Conservation (phyloP, 306 rosid species). For the Psophocarpus tetragonolobus region DNA sequence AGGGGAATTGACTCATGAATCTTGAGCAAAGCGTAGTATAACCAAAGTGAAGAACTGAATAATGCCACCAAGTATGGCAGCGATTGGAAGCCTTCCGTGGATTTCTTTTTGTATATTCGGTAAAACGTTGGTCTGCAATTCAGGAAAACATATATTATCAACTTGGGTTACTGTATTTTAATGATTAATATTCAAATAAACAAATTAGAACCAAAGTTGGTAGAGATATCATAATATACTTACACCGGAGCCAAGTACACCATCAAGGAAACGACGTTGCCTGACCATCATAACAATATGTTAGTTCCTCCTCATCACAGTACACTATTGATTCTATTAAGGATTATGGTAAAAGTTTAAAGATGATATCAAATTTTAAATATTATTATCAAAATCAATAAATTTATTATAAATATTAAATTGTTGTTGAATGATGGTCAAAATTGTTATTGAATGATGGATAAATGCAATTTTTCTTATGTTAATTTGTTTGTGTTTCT, state of each 20-base stretch:
- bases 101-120: conserved; percentile 59
- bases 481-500: too few species aligned
- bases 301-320: background rate
- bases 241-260: conserved; percentile 89
- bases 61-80: conserved; percentile 76
- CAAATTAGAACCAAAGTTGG: background rate
- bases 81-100: conserved; percentile 69
- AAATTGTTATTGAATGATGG: too few species aligned
- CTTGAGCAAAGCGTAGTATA: conserved; percentile 60
- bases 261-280: conserved; percentile 65
- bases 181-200: too few species aligned
- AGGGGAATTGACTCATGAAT: conserved; percentile 40
- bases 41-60: conserved; percentile 74
- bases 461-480: too few species aligned
- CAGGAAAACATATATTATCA: background rate
- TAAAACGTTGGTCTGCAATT: conserved; percentile 67
- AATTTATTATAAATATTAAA: too few species aligned
- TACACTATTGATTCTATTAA: background rate
- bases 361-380: too few species aligned
- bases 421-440: too few species aligned
- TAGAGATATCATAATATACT: conserved; percentile 33
- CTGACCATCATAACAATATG: conserved; percentile 32
- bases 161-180: background rate
- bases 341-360: background rate
- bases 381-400: too few species aligned